Evolutionary conservation across 129 eudicot genomes (phyloP).

Genomic region (Pulicaria dysenterica): DNA sequence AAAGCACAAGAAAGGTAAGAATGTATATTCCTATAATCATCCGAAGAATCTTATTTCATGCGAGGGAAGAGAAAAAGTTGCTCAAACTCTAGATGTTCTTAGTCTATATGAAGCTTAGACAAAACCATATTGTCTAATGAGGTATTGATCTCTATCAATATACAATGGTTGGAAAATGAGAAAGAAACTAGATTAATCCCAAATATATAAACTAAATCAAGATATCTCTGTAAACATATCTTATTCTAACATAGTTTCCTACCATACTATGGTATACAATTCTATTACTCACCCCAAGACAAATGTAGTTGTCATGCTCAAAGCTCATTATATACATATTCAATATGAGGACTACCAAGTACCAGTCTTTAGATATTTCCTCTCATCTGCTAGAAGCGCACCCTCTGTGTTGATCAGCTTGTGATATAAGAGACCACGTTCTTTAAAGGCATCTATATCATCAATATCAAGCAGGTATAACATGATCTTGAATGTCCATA

Average conservation of each 20-base stretch:
- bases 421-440: no score
- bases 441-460: no score
- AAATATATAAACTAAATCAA: not conserved
- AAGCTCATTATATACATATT: no score
- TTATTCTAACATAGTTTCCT: not conserved
- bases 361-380: no score
- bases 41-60: not conserved
- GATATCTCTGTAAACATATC: not conserved
- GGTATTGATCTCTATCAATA: not conserved
- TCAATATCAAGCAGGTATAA: no score
- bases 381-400: no score
- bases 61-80: not conserved
- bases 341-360: no score
- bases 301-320: no score
- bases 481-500: no score
- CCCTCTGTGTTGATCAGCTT: no score
- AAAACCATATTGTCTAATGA: not conserved
- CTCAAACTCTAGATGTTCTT: not conserved
- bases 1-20: constrained; percentile 34
- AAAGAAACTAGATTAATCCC: not conserved
- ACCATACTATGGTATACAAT: not conserved
- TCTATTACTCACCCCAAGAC: no score
- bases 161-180: not conserved
- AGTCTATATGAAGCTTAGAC: not conserved
- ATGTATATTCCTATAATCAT: constrained; percentile 1